phyloP scores from a whole-genome alignment of 371 early-diverging fungal species.

The Saksenaea oblongispora region DNA sequence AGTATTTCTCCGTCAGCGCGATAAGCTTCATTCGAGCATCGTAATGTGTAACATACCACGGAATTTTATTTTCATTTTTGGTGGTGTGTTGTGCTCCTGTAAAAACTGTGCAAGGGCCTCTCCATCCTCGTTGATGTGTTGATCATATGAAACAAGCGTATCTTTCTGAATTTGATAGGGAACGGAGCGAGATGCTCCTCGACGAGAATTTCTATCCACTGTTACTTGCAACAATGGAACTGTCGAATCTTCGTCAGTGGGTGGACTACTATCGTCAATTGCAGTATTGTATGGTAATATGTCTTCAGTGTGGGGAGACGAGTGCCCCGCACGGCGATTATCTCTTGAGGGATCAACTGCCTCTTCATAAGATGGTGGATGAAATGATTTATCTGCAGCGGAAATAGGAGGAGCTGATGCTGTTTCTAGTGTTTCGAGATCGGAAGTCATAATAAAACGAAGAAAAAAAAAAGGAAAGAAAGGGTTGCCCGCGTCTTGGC shows the following conservation, averaged over 20 bases:
- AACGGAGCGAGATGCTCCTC: background rate
- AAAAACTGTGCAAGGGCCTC: conserved; percentile 48
- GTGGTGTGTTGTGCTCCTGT: conserved; percentile 40
- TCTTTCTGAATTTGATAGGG: background rate
- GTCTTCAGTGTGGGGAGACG: background rate
- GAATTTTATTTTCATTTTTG: conserved; percentile 35
- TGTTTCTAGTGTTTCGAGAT: background rate
- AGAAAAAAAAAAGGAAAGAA: background rate
- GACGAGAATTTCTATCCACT: background rate
- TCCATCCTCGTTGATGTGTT: conserved; percentile 45
- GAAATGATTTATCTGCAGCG: background rate
- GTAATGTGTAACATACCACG: conserved; percentile 24
- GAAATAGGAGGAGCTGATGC: background rate
- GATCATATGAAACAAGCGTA: conserved; percentile 28
- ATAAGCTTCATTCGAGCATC: too few relatives aligned
- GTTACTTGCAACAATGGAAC: background rate
- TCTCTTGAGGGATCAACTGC: background rate
- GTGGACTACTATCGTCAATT: background rate
- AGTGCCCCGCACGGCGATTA: background rate
- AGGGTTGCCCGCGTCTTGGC: background rate
- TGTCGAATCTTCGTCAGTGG: background rate
- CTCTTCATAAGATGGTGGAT: background rate
- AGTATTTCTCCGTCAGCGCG: too few relatives aligned
- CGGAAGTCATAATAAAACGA: background rate
- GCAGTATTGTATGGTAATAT: background rate